Evolutionary conservation across 345 rosid genomes (phyloP), one percentile per base, ranked within the genome.

Genomic region (Citrus unshiu): DNA sequence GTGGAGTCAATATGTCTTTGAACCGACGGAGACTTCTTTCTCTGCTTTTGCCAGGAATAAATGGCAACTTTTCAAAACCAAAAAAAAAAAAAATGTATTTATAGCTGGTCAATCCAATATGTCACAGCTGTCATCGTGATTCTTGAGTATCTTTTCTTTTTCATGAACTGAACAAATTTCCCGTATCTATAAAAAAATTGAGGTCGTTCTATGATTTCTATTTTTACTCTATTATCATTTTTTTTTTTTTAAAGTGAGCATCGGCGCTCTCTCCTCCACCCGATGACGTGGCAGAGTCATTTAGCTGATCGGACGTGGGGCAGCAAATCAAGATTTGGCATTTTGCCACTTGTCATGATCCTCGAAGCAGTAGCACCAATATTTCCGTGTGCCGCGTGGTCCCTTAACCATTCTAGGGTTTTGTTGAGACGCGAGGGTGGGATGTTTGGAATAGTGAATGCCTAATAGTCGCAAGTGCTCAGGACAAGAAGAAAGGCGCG

Each of bases 401-500:
- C 18, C 63, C 13, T 22, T 40, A 7, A 62, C 13, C 30, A 1
- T 62, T 9, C 16, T 35, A 64, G 63, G 77, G 78, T 62, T 63
- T 64, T 46, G 19, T 22, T 63, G 61, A 40, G 60, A 8, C 60
- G 21, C 46, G 57, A 62, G 51, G 16, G 16, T 43, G 49, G 49
- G 49, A 10, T 9, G 49, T 10, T 43, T 43, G 14, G 49, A 43
- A 10, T 43, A 9, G 4, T 3, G 16, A 12, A 16, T 12, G 60
- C 78, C 71, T 12, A 65, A 75, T 46, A 75, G n/a, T 51, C 78
- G 72, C 60, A 46, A 3, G 24, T 65, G 62, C 32, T 30, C 8
- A 49, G 16, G 78, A 49, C 77, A 39, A 49, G 60, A 39, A 49
- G 40, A 51, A 64, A 64, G 78, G 71, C 62, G 71, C 18, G 78